These are phyloP conservation scores for Cyclaneusma minus DNA, from an alignment of 2,329 filamentous ascomycete genomes.

Conservation along the genomic window DNA sequence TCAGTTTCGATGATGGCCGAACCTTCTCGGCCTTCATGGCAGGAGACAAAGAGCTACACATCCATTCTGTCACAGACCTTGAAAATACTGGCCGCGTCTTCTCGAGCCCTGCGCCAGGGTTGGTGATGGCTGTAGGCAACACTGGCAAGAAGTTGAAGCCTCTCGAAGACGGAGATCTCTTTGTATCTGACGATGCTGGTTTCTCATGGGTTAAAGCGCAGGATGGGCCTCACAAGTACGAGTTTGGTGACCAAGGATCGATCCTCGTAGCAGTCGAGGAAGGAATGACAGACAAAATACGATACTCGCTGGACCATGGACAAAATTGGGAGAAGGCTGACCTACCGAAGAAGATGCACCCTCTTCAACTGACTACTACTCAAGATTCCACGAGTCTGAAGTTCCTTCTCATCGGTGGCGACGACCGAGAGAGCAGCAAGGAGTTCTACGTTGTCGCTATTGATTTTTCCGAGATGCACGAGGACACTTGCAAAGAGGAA, in stretches of 20 bases:
- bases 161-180: constrained; percentile 65
- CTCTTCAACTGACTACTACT: constrained; percentile 67
- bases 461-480: constrained; percentile 70
- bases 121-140: constrained; percentile 91
- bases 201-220: constrained; percentile 64
- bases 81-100: constrained; percentile 75
- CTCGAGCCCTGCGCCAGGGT: constrained; percentile 81
- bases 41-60: constrained; percentile 54
- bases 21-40: constrained; percentile 63
- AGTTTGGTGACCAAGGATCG: constrained; percentile 87
- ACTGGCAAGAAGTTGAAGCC: constrained; percentile 57
- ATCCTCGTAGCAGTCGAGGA: constrained; percentile 74
- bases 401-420: constrained; percentile 60
- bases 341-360: constrained; percentile 54
- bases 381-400: constrained; percentile 87
- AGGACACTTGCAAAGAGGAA: constrained; percentile 63
- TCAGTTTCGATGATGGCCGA: constrained; percentile 91
- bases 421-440: constrained; percentile 26
- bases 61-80: constrained; percentile 83
- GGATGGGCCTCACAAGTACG: constrained; percentile 81
- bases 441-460: constrained; percentile 56
- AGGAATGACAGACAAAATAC: constrained; percentile 41
- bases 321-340: constrained; percentile 63
- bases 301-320: constrained; percentile 81
- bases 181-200: constrained; percentile 82